phyloP scores from a whole-genome alignment of 2,329 filamentous ascomycete species.

The Coniella lustricola region DNA sequence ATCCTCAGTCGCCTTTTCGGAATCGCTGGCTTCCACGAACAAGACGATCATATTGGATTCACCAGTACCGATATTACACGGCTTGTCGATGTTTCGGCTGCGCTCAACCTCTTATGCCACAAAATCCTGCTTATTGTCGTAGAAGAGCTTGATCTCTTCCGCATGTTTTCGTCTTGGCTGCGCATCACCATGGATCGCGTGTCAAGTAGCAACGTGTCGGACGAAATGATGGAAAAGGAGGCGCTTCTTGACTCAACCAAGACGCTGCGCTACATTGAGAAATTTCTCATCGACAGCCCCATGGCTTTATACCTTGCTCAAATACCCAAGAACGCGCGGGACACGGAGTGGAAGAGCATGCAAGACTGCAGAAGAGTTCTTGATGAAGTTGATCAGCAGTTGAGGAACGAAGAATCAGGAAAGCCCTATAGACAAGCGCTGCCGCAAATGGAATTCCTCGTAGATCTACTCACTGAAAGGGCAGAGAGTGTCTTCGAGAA shows the following conservation, averaged over 20 bases:
- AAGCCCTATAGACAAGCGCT: conserved; percentile 43
- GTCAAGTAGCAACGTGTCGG: conserved; percentile 53
- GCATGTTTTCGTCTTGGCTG: conserved; percentile 76
- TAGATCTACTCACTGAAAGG: conserved; percentile 49
- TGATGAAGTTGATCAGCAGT: conserved; percentile 42
- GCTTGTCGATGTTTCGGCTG: conserved; percentile 64
- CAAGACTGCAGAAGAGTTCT: conserved; percentile 41
- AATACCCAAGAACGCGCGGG: conserved; percentile 32
- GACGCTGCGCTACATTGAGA: conserved; percentile 71
- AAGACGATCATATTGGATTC: conserved; percentile 59
- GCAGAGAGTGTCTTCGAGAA: conserved; percentile 57
- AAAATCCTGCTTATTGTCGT: conserved; percentile 64
- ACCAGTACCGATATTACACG: conserved; percentile 55
- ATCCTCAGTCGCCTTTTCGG: conserved; percentile 78
- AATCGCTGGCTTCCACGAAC: conserved; percentile 71
- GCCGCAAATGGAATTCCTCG: conserved; percentile 57
- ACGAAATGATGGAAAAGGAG: conserved; percentile 73
- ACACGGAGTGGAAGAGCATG: conserved; percentile 7
- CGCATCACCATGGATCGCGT: conserved; percentile 75
- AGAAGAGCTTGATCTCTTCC: conserved; percentile 72
- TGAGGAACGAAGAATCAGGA: conserved; percentile 39
- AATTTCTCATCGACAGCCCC: conserved; percentile 59
- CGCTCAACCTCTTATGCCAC: conserved; percentile 68
- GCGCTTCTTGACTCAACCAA: conserved; percentile 65
- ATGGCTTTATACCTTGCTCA: conserved; percentile 54